Evolutionary conservation across 495 filamentous ascomycete genomes (phyloP), one percentile per base, ranked within the genome.

Genomic region (Penicillium coprophilum): DNA sequence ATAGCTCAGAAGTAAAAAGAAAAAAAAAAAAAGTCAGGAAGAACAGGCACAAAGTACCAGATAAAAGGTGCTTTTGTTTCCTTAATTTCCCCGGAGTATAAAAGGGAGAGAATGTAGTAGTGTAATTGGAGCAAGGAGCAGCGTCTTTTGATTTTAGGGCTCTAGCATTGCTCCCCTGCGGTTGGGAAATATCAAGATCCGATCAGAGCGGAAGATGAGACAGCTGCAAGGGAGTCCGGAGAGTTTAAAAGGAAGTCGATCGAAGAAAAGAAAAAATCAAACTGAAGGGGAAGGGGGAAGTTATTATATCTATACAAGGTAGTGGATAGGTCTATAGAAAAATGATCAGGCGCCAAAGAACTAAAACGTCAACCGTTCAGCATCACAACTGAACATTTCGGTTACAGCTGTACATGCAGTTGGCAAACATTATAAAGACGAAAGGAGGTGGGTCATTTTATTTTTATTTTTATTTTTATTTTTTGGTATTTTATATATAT

Each of bases 401-500:
- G 70, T 76, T 68, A 72, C 73, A 74, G 70, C 68, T 74, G 70
- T 72, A 75, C 65, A 72, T 71, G 71, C 67, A 71, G 67, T 68
- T 59, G 61, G 67, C 70, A 76, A 76, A 72, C 70, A 74, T 63
- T 55, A 61, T 63, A 65, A 58, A 64, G 63, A 62, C 55, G 47
- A 53, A 52, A 52, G 50, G 44, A 47, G 55, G 54, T 63, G 57
- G 60, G 58, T 39, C 56, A 13, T 17, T 24, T 48, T 5, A 5
- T 27, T 24, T 48, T 24, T 48, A 27, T 27, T 27, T 24, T 48
- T 61, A 39, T 44, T 48, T 48, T 57, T 65, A 59, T 64, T 62
- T 49, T 43, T 55, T 67, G 56, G 55, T 60, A 52, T 52, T 47
- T 61, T 56, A 28, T 6, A 41, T 53, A 58, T 60, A 45, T 32